Percentiles rank a stretch among this genome's conserved stretches.
Conservation (phyloP, 345 rosid genomes). For the Rhodamnia argentea region DNA sequence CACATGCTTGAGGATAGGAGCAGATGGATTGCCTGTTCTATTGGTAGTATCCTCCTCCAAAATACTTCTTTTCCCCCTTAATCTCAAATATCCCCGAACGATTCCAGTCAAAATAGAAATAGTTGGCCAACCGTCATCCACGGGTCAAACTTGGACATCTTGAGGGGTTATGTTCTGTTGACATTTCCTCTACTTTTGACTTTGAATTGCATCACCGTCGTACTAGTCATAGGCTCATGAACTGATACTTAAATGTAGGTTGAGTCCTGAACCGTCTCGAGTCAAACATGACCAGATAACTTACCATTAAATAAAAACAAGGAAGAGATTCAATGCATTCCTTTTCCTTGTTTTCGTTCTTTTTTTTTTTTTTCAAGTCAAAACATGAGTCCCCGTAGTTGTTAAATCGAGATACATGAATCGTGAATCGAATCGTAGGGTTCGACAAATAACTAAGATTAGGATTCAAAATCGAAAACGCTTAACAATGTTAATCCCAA, state of each 20-base stretch:
- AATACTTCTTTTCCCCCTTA: background rate
- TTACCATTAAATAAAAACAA: background rate
- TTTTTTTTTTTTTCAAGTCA: background rate
- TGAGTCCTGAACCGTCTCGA: background rate
- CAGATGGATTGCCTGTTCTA: background rate
- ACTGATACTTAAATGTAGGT: background rate
- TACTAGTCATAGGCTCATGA: background rate
- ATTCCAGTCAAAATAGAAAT: background rate
- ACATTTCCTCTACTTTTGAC: background rate
- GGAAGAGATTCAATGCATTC: background rate
- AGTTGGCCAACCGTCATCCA: background rate
- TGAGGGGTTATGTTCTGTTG: background rate
- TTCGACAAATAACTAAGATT: background rate
- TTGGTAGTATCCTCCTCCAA: background rate
- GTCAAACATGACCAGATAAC: background rate
- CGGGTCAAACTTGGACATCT: background rate
- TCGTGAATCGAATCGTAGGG: too few species aligned
- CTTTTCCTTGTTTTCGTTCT: background rate
- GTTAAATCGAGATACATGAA: background rate
- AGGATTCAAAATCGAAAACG: background rate
- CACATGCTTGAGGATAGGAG: background rate
- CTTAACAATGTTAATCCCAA: background rate
- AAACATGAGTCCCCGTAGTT: background rate
- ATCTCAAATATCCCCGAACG: background rate
- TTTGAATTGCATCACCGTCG: background rate